Evolutionary conservation across 805 yeast genomes (phyloP).

Genomic region (Metschnikowia picachoensis): DNA sequence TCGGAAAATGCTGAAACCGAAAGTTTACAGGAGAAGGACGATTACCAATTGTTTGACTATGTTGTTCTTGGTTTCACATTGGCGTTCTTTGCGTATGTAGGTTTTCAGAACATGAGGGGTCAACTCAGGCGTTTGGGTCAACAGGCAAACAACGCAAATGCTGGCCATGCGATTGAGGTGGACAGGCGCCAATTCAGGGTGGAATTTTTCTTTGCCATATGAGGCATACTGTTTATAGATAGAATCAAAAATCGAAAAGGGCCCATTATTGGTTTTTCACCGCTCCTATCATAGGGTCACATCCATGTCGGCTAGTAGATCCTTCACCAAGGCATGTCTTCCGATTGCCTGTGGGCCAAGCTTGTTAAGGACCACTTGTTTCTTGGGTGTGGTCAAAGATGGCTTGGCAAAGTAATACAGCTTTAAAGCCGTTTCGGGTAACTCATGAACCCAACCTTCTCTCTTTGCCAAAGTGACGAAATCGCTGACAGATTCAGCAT

Average conservation of each 20-base stretch:
- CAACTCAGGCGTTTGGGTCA: constrained; percentile 22
- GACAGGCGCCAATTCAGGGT: constrained; percentile 6
- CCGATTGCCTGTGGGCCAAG: constrained; percentile 15
- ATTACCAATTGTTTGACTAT: constrained; percentile 34
- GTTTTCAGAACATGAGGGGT: constrained; percentile 25
- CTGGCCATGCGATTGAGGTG: constrained; percentile 5
- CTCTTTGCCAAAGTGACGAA: constrained; percentile 56
- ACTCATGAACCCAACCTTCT: constrained; percentile 60
- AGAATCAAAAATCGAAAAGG: too few species aligned
- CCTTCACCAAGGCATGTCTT: constrained; percentile 23
- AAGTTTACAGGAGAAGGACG: constrained; percentile 19
- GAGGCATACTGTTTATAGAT: neutral
- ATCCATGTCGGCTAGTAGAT: constrained; percentile 29
- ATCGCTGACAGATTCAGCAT: constrained; percentile 48
- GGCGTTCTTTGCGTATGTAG: constrained; percentile 26
- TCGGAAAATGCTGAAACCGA: constrained; percentile 35
- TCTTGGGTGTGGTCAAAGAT: neutral
- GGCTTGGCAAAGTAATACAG: constrained; percentile 29
- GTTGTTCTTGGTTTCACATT: constrained; percentile 28
- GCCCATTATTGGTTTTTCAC: too few species aligned
- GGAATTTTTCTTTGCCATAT: constrained; percentile 34
- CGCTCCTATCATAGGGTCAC: neutral
- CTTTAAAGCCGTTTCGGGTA: constrained; percentile 44
- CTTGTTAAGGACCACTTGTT: neutral
- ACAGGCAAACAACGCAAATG: constrained; percentile 1